Conservation (phyloP, 2,329 filamentous ascomycete species). For the Botrytis sinoallii region DNA sequence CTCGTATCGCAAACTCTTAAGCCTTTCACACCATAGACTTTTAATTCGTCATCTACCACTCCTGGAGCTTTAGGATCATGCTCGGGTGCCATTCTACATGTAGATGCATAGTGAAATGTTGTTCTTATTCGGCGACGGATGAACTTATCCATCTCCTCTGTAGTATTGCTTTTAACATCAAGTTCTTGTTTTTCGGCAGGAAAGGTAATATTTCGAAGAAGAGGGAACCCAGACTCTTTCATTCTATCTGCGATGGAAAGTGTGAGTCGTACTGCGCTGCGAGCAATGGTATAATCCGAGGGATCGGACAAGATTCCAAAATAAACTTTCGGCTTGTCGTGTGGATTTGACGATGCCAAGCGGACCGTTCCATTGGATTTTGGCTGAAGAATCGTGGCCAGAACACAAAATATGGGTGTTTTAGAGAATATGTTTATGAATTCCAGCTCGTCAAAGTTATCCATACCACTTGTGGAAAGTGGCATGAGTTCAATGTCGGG, state of each 20-base stretch:
- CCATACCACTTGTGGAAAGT: conserved; percentile 14
- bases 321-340: conserved; percentile 20
- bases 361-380: conserved; percentile 20
- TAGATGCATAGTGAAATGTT: not conserved
- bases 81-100: conserved; percentile 3
- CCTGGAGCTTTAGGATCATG: conserved; percentile 35
- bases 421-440: conserved; percentile 14
- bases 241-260: conserved; percentile 17
- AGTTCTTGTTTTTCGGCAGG: not conserved
- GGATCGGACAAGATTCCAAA: conserved; percentile 20
- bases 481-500: conserved; percentile 22
- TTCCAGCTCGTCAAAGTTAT: conserved; percentile 16
- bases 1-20: conserved; percentile 32
- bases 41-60: conserved; percentile 30
- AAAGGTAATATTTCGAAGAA: conserved; percentile 27
- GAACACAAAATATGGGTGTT: conserved; percentile 11
- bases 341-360: conserved; percentile 15
- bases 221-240: conserved; percentile 11
- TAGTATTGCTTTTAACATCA: not conserved
- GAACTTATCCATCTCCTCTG: conserved; percentile 6
- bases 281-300: conserved; percentile 4
- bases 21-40: conserved; percentile 30
- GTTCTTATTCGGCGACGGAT: not conserved
- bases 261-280: conserved; percentile 16
- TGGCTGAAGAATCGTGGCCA: conserved; percentile 14